Evolutionary conservation across 1,284 basidiomycete species (phyloP), one percentile per base, ranked within the genome.

Genomic region (Vanrija sp.): DNA sequence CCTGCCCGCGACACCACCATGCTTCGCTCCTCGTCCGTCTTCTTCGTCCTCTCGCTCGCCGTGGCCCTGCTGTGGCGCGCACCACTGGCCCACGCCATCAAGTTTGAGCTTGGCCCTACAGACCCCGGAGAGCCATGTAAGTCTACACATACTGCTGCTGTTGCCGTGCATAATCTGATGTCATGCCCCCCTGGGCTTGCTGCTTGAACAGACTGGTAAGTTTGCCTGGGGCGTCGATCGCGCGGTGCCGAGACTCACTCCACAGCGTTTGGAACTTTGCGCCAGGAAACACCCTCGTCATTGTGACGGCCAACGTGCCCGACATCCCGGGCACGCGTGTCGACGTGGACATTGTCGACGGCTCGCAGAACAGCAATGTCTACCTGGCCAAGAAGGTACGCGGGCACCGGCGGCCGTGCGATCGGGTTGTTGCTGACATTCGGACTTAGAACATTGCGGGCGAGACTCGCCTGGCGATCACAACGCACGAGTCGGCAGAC

Each of bases 301-400:
- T 98, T 64, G 90, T 97, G 64, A 97, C 95, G 0, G 91, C 92
- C 54, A 95, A 95, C 71, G 85, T 93, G 39, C 85, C 86, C 0
- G 81, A 85, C 0, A 87, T 87, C 76, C 47, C 64, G 1, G 80
- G 82, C 58, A 90, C 93, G 77, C 83, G 90, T 19, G 81, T 97
- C 42, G 95, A 98, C 79, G 83, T 98, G 61, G 91, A 96, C 72
- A 92, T 98, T 60, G 79, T 97, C 52, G 96, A 98, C 78, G 91
- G 91, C 12, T 88, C 86, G 51, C 81, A 86, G 46, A 84, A 88
- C 71, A 85, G 86, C 70, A 98, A 97, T 74, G 84, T 95, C 18
- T 98, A 98, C 76, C 80, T 97, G 64, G 86, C 83, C 70, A 98
- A 98, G 80, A 86, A 82, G 76, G 74, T 74, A 23, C 21, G 44